These are phyloP conservation scores for Oryza australiensis DNA, from an alignment of 176 grass and related monocot species.

Conservation along the genomic window DNA sequence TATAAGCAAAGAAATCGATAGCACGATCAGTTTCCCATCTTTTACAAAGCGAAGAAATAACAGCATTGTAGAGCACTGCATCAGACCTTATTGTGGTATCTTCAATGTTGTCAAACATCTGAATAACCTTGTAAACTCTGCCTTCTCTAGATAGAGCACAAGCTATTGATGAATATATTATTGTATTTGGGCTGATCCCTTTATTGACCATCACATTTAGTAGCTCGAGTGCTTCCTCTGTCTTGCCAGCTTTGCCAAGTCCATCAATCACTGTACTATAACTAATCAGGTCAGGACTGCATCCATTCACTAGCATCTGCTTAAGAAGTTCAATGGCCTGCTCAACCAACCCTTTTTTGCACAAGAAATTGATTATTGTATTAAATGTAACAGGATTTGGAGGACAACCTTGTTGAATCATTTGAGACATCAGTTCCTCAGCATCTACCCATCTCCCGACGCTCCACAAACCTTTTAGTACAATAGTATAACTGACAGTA, in stretches of 20 bases:
- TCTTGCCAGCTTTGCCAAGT: conserved; percentile 56
- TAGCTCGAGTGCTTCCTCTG: conserved; percentile 40
- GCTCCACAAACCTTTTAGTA: conserved; percentile 44
- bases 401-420: conserved; percentile 51
- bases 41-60: conserved; percentile 57
- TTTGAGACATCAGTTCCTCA: conserved; percentile 44
- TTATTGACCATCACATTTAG: conserved; percentile 51
- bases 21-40: conserved; percentile 42
- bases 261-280: conserved; percentile 62
- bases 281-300: conserved; percentile 50
- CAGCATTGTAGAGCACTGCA: conserved; percentile 53
- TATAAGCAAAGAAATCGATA: conserved; percentile 48
- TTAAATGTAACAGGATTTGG: conserved; percentile 67
- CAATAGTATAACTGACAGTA: conserved; percentile 57
- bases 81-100: conserved; percentile 39
- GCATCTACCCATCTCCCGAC: conserved; percentile 45
- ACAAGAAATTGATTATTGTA: conserved; percentile 55
- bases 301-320: conserved; percentile 58
- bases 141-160: conserved; percentile 52
- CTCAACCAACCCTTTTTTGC: conserved; percentile 55
- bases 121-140: conserved; percentile 38
- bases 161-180: conserved; percentile 53
- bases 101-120: conserved; percentile 40
- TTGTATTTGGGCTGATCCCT: conserved; percentile 54
- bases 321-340: conserved; percentile 62